These are phyloP conservation scores for Pythium insidiosum DNA, from an alignment of 352 stramenopile genomes.

Conservation along the genomic window DNA sequence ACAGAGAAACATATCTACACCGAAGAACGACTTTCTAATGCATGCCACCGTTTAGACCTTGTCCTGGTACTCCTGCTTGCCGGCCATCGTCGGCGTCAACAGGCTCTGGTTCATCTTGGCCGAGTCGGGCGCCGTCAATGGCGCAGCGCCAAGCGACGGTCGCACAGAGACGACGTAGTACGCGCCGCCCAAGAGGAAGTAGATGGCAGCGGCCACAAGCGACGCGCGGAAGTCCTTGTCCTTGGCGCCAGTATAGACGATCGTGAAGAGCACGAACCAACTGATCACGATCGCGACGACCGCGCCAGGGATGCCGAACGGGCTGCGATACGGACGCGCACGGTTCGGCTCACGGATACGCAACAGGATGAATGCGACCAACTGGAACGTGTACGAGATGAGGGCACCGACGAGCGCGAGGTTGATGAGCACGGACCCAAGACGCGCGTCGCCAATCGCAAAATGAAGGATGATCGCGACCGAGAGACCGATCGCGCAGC, in stretches of 20 bases:
- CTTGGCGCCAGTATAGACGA: conserved; percentile 52
- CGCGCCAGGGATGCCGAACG: conserved; percentile 44
- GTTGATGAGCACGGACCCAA: conserved; percentile 63
- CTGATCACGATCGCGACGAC: conserved; percentile 40
- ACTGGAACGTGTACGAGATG: conserved; percentile 60
- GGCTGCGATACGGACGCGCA: conserved; percentile 40
- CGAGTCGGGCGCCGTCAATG: conserved; percentile 3
- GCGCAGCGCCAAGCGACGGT: conserved; percentile 2
- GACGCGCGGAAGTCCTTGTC: conserved; percentile 51
- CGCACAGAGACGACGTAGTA: conserved; percentile 24
- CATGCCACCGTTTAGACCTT: not conserved
- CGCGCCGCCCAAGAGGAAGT: conserved; percentile 33
- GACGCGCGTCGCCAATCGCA: conserved; percentile 42
- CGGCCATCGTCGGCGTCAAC: conserved; percentile 10
- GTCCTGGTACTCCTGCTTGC: conserved; percentile 1
- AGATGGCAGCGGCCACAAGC: conserved; percentile 32
- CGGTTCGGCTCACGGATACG: conserved; percentile 38
- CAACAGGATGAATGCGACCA: conserved; percentile 52
- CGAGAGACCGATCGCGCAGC: conserved; percentile 25
- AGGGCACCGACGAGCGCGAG: conserved; percentile 46
- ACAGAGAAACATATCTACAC: too few species aligned
- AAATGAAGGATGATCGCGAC: conserved; percentile 48
- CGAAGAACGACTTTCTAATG: too few species aligned
- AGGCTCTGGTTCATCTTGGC: conserved; percentile 18
- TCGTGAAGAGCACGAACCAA: conserved; percentile 33